Conservation (phyloP, 148 eudicot species). For the Polygonum aviculare region DNA sequence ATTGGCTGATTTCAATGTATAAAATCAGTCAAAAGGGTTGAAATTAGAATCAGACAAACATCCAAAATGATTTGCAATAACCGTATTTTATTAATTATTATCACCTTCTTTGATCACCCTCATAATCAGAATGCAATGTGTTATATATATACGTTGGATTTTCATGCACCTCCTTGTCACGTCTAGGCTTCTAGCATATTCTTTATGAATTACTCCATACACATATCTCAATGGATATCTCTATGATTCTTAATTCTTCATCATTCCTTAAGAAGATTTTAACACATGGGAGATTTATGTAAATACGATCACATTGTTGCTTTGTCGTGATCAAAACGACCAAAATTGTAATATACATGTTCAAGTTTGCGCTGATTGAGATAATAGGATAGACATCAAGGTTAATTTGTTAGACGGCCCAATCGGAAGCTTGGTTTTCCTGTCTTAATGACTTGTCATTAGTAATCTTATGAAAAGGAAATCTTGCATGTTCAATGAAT, state of each 20-base stretch:
- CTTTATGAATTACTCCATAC: background rate
- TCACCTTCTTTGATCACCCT: background rate
- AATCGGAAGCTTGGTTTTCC: background rate
- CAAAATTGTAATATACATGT: background rate
- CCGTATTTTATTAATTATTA: background rate
- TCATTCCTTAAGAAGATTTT: constrained; percentile 1
- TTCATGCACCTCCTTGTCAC: constrained; percentile 4
- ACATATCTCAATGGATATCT: background rate
- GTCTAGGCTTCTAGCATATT: background rate
- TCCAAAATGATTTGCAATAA: background rate
- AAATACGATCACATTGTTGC: background rate
- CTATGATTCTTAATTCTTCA: background rate
- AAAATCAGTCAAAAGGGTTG: background rate
- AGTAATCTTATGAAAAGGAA: background rate
- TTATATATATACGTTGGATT: background rate
- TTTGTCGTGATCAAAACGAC: constrained; percentile 7
- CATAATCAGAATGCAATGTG: background rate
- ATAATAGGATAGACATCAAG: background rate
- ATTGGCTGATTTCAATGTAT: background rate
- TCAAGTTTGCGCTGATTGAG: background rate
- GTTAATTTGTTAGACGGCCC: background rate
- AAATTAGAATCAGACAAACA: background rate
- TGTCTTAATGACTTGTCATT: constrained; percentile 2
- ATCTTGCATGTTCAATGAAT: constrained; percentile 12
- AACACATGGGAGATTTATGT: constrained; percentile 9